Base-by-base conservation (phyloP, 495 filamentous ascomycete species). In the Daldinia loculata region DNA sequence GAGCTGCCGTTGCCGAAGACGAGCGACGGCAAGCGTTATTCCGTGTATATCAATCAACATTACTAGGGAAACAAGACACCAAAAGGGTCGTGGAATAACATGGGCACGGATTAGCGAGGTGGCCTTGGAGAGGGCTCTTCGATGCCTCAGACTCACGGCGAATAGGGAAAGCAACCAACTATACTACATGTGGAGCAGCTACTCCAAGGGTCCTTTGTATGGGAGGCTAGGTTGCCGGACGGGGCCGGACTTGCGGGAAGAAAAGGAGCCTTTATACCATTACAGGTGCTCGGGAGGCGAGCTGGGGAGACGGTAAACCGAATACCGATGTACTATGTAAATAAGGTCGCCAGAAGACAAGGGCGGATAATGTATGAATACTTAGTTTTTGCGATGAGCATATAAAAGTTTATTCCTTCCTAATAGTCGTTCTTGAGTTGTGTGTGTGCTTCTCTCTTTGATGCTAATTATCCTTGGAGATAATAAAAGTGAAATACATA, bases 241-340 rank as follows among this genome's bases (percentile, higher is more conserved):
- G 51, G 52, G 64, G 27, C 48, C 38, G 36, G 26, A 45, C 7
- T 57, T 50, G 4, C 9, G 43, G 66, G n/a, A 27, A 32, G 56
- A 38, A 39, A 27, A 29, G 32, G 22, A 63, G 63, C 52, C 50
- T 66, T 61, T 53, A 61, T 55, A 55, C 38, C 38, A 53, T 34
- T 43, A 61, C 11, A 29, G 48, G 30, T 53, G 62, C 43, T 60
- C 24, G 22, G 45, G 17, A 67, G 26, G 64, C 43, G 56, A 56
- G 61, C 61, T 63, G 34, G 61, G 34, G 45, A 19, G 45, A 19
- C 45, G 64, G 60, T 62, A 66, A 72, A 61, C 17, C 55, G 39
- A 34, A 55, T 63, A 68, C 61, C 70, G 45, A 52, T 72, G 65
- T 72, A 72, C 65, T 72, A 72, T 72, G 70, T 72, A 72, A 72